Base-by-base conservation (phyloP, 2,329 filamentous ascomycete genomes). In the Pseudonectria buxi region DNA sequence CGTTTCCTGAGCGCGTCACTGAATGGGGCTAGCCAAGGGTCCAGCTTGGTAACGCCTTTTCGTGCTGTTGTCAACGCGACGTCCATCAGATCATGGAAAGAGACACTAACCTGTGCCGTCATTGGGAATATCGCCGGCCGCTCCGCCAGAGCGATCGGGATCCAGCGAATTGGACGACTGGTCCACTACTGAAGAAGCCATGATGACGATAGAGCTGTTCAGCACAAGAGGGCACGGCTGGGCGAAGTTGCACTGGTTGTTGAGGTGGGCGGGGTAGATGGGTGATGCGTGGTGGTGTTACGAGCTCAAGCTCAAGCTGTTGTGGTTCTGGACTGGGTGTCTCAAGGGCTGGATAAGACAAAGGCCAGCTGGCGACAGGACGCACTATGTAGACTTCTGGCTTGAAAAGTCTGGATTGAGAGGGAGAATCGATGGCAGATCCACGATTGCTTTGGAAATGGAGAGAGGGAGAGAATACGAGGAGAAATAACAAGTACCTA, bases 21-120 rank as follows among this genome's bases (percentile, higher is more conserved):
- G 71, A 94, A 95, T 4, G 92, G 90, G 34, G 78, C 76, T 35
- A 98, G 78, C 77, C 83, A 96, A 30, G 89, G 87, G 58, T 98
- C 92, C 40, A 96, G 73, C 59, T 85, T 68, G 46, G 94, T 64
- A 34, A 95, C 88, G 50, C 90, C 92, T 94, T 56, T 36, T 40
- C 33, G 28, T 28, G 51, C 28, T 35, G 41, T 39, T 27, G 47
- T 28, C 34, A 27, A 28, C 33, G 36, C 26, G 28, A 24, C 14
- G 28, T 16, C 10, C 25, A 48, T 49, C 47, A 47, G 46, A 51
- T 41, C 37, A 43, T 41, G 30, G 47, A 37, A 47, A 40, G 40
- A 33, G 42, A 31, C 14, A 55, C 66, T 46, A 61, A 86, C 83
- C 83, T 41, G 83, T 86, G 59, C 83, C 83, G 55, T 88, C 83